Evolutionary conservation across 139 green algal genomes (phyloP), one percentile per base, ranked within the genome.

Genomic region (Coelastrella sp.): DNA sequence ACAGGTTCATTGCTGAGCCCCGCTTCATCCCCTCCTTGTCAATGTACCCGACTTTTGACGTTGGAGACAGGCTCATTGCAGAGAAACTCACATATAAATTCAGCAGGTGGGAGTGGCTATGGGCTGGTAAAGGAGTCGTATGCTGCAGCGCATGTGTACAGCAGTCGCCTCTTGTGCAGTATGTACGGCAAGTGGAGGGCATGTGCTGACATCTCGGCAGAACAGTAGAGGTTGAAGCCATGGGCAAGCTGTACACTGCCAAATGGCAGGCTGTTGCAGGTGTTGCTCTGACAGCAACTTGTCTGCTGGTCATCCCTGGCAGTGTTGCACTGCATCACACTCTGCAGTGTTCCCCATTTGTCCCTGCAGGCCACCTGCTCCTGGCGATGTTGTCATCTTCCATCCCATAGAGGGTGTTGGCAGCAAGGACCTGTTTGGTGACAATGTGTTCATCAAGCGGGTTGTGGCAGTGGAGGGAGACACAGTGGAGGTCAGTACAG

Each of bases 51-150:
- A 97, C 94, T 0, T 99, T 99, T 91, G 97, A 99, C 65, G 93
- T 99, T 6, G 98, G 98, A 7, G 98, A 99, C 93, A 87, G 98
- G 4, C 94, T 99, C 8, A 96, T 99, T 7, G 97, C 97, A 6
- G 98, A 99, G 92, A 99, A 99, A 94, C 90, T 99, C 25, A 99
- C 97, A 0, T 99, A 99, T 93, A 91, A 96, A 20, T 98, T 99
- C 83, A 74, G 57, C 79, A 91, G 88, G 88, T 91, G 61, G 6
- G 35, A 49, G 35, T 3, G 35, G 35, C 3, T 5, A 1, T 49
- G 35, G 35, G 35, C 3, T 49, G 35, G 35, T 49, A 49, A 49
- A 3, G 35, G 35, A 49, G 35, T 49, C 35, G 35, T 49, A 49
- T 49, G 35, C 35, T 49, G 35, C 35, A 49, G 35, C 35, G 3